These are phyloP conservation scores for Salix purpurea DNA, from an alignment of 345 rosid species.

Conservation along the genomic window DNA sequence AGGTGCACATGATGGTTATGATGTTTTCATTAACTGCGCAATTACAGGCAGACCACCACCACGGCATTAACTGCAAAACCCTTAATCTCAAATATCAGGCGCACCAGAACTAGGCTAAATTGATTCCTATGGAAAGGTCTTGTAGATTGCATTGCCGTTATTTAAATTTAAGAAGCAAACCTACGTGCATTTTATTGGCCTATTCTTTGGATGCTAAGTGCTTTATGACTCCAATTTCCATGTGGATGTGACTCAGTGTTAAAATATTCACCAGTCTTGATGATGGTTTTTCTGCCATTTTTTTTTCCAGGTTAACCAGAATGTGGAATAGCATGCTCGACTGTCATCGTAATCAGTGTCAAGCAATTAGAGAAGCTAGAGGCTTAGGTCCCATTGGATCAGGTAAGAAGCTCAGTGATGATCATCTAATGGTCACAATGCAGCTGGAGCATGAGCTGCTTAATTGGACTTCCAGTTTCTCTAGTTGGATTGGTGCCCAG, in stretches of 20 bases:
- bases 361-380: conserved; percentile 63
- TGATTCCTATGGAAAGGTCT: background rate
- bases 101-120: background rate
- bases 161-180: background rate
- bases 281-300: conserved; percentile 12
- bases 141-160: background rate
- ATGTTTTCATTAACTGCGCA: background rate
- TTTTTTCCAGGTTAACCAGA: conserved; percentile 57
- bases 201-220: background rate
- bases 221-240: background rate
- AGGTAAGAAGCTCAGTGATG: conserved; percentile 54
- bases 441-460: conserved; percentile 75
- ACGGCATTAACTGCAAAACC: background rate
- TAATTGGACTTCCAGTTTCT: conserved; percentile 65
- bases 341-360: conserved; percentile 78
- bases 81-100: background rate
- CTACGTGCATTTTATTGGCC: background rate
- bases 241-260: background rate
- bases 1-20: background rate
- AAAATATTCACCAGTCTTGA: conserved; percentile 4
- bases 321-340: conserved; percentile 96
- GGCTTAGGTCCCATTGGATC: conserved; percentile 59
- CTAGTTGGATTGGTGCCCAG: conserved; percentile 77
- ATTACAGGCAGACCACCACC: background rate
- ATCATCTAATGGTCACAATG: conserved; percentile 62